Conservation (phyloP, 441 rosid genomes). For the Gossypium gossypioides region DNA sequence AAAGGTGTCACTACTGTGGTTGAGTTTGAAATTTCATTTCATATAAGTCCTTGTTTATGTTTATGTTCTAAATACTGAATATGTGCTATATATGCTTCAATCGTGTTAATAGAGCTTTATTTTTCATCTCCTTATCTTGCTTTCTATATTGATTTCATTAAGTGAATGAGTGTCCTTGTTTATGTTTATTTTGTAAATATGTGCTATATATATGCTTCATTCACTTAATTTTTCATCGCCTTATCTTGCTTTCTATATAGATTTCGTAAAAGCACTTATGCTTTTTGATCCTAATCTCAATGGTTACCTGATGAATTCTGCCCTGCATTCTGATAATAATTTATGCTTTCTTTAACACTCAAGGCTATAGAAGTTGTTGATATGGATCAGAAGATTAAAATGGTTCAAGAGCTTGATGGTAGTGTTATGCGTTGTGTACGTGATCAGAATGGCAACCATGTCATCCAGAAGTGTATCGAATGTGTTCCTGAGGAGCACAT, state of each 20-base stretch:
- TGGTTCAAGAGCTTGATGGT: constrained; percentile 84
- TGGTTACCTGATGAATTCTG: not conserved
- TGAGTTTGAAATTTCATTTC: not conserved
- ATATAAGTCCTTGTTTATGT: not conserved
- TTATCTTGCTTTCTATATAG: not conserved
- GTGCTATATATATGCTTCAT: not conserved
- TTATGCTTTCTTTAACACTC: constrained; percentile 9
- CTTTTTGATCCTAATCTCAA: not conserved
- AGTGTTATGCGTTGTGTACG: constrained; percentile 77
- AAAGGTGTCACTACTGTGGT: not conserved
- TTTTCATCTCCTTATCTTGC: not conserved
- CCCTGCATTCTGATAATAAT: constrained; percentile 7
- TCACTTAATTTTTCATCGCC: not conserved
- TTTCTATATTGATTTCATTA: not conserved
- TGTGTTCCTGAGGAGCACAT: constrained; percentile 66
- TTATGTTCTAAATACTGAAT: not conserved
- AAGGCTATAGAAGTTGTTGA: constrained; percentile 90
- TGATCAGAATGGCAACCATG: constrained; percentile 92
- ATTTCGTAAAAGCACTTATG: constrained; percentile 1
- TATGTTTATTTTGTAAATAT: not conserved
- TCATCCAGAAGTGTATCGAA: constrained; percentile 78
- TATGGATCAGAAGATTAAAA: constrained; percentile 69
- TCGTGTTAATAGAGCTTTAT: not conserved
- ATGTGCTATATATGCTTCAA: not conserved
- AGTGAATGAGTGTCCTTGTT: not conserved